Conservation (phyloP, 805 yeast species). For the Cyberlindnera suaveolens region DNA sequence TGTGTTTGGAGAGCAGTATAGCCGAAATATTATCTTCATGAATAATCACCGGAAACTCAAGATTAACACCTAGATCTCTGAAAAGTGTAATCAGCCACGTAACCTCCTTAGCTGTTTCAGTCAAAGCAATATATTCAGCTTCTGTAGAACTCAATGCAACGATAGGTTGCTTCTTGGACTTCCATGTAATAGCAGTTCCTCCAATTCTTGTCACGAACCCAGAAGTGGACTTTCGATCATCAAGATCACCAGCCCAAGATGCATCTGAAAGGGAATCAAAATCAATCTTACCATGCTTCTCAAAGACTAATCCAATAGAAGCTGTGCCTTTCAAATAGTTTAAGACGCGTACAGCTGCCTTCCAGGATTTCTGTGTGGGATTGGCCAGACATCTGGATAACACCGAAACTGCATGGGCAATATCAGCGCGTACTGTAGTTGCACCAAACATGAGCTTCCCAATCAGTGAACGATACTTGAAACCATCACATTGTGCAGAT, state of each 20-base stretch:
- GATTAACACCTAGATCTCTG: not conserved
- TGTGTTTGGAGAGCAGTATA: not conserved
- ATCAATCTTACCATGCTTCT: not conserved
- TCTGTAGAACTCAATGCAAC: conserved; percentile 3
- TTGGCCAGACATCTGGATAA: not conserved
- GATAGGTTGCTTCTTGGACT: not conserved
- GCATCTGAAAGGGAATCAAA: conserved; percentile 1
- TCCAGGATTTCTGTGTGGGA: not conserved
- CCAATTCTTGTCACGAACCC: not conserved
- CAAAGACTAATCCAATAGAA: not conserved
- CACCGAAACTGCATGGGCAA: not conserved
- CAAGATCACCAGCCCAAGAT: not conserved
- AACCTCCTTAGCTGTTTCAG: conserved; percentile 1
- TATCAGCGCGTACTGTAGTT: conserved; percentile 1
- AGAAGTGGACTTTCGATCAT: not conserved
- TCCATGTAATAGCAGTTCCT: conserved; percentile 3
- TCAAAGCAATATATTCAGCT: conserved; percentile 2
- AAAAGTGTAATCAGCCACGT: conserved; percentile 1
- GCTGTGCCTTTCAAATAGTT: conserved; percentile 1
- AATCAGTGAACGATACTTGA: not conserved
- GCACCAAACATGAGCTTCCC: conserved; percentile 4
- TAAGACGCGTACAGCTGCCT: not conserved
- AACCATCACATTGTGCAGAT: not conserved
- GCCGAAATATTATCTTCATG: not conserved
- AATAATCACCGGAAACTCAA: not conserved